Evolutionary conservation across 306 rosid species (phyloP).

Genomic region (Cucurbita ficifolia): DNA sequence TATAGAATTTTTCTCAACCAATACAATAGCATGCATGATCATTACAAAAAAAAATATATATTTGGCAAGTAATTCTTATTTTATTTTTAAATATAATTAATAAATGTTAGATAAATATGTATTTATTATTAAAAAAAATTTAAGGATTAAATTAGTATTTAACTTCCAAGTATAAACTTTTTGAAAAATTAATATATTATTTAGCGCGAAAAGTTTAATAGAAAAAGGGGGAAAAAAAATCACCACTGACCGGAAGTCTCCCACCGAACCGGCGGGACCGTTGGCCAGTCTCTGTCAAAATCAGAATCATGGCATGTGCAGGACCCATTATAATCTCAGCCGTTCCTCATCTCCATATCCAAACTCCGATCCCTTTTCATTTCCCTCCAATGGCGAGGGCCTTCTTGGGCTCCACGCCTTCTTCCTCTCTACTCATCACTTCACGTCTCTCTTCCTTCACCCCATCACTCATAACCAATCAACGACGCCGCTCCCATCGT

Average conservation of each 20-base stretch:
- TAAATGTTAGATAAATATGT: too few relatives aligned
- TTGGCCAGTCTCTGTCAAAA: background rate
- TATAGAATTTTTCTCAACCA: too few relatives aligned
- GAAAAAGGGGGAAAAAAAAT: too few relatives aligned
- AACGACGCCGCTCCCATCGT: background rate
- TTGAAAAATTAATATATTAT: too few relatives aligned
- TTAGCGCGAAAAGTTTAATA: too few relatives aligned
- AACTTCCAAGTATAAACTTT: too few relatives aligned
- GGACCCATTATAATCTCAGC: background rate
- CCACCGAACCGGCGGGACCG: background rate
- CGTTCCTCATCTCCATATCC: background rate
- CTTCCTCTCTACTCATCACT: background rate
- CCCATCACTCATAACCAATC: background rate
- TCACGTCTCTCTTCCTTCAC: background rate
- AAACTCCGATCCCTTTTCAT: background rate
- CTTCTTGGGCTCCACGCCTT: conserved; percentile 7
- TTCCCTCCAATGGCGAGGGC: conserved; percentile 21
- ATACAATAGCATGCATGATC: too few relatives aligned
- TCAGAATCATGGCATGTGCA: background rate
- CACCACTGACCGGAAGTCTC: background rate
- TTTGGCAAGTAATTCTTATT: too few relatives aligned
- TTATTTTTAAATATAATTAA: too few relatives aligned
- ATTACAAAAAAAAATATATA: too few relatives aligned
- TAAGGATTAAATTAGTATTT: too few relatives aligned
- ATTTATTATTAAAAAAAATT: too few relatives aligned